Evolutionary conservation across 192 early-diverging fungal genomes (phyloP).

Genomic region (Backusella liffmaniae): DNA sequence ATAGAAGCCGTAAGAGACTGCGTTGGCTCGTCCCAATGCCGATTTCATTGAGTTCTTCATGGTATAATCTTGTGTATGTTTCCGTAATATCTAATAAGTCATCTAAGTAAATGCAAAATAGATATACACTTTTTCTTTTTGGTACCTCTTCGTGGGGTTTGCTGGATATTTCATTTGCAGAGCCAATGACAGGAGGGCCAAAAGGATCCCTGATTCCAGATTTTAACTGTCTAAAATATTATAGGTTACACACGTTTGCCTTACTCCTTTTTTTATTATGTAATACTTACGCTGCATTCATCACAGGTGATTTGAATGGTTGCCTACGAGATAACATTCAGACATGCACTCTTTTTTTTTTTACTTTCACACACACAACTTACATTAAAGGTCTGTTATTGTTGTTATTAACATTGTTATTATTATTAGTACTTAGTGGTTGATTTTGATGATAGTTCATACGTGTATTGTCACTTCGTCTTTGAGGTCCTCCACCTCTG

Average conservation of each 20-base stretch:
- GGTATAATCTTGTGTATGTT: constrained; percentile 24
- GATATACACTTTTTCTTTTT: too few species aligned
- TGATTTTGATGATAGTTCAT: background rate
- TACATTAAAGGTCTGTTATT: background rate
- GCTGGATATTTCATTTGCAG: background rate
- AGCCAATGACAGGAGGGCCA: constrained; percentile 1
- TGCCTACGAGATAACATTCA: background rate
- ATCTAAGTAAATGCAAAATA: too few species aligned
- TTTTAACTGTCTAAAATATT: background rate
- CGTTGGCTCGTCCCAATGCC: background rate
- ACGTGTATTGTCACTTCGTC: background rate
- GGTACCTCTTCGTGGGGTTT: constrained; percentile 8
- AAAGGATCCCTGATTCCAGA: constrained; percentile 9
- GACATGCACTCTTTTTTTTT: background rate
- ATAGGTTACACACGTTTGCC: background rate
- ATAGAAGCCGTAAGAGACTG: constrained; percentile 7
- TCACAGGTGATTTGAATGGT: constrained; percentile 4
- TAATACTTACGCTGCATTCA: background rate
- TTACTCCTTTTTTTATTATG: background rate
- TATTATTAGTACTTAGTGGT: background rate
- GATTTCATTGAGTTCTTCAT: constrained; percentile 16
- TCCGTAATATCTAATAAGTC: background rate
- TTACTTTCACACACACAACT: background rate
- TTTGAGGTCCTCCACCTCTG: background rate
- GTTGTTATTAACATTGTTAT: background rate